Evolutionary conservation across 345 rosid genomes (phyloP), one percentile per base, ranked within the genome.

Genomic region (Hirschfeldia incana): DNA sequence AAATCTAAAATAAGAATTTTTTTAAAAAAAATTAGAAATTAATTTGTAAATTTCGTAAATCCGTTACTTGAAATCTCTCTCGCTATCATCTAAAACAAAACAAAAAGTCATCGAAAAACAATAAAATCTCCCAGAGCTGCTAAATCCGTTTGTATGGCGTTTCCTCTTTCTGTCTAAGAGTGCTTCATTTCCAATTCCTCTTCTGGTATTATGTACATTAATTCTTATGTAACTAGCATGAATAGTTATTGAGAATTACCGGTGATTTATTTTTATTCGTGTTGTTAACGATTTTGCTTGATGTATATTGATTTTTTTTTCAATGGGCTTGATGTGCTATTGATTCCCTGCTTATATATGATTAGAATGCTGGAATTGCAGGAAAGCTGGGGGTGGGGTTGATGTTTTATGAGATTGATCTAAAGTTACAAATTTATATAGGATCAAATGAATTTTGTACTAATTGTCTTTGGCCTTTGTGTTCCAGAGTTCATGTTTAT

Each of bases 121-220:
- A 46, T 46, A 33, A 15, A 58, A 66, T 30, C 51, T 49, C 67
- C 59, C 30, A 65, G 59, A 39, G 76, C 76, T 69, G 36, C 73
- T 51, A n/a, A 49, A 53, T 71, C 30, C 26, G 21, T 70, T 72
- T 66, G n/a, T 34, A 75, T 78, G 84, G 82, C 75, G 69, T 76
- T 78, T 68, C 79, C 69, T 76, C 82, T 72, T 28, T 70, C 73
- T 37, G 55, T 75, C 82, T 85, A 75, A 79, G 30, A 59, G 74
- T 59, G 65, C 55, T 79, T 70, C 77, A 39, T 46, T 59, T 69
- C 53, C 27, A 34, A 53, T 34, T 69, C 71, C 68, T 66, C 74
- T 81, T 46, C 74, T 57, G 66, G 84, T 76, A 71, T 27, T 21
- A 2, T 17, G 10, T 13, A 57, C 34, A 36, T 21, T 21, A 21